These are phyloP conservation scores for Sisymbrium irio DNA, from an alignment of 345 rosid genomes.

Conservation along the genomic window DNA sequence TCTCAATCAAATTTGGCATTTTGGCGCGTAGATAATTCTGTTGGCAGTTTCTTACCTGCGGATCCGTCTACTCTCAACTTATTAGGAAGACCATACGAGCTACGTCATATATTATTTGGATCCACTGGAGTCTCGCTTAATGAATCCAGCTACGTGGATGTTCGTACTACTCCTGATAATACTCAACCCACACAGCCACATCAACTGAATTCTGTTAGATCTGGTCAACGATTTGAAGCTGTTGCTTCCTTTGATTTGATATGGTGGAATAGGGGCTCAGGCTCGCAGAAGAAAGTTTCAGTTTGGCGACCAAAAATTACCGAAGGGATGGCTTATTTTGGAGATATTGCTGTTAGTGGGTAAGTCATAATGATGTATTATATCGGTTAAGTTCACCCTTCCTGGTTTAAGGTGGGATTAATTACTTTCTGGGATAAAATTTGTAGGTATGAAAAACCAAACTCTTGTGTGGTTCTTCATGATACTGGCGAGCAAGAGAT, in stretches of 20 bases:
- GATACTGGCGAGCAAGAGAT: conserved; percentile 66
- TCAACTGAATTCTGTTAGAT: conserved; percentile 37
- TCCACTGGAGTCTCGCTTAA: conserved; percentile 44
- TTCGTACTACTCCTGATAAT: conserved; percentile 39
- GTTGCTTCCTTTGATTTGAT: conserved; percentile 78
- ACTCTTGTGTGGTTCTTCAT: conserved; percentile 74
- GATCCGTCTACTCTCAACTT: conserved; percentile 50
- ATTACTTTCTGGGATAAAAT: conserved; percentile 25
- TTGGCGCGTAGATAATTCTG: conserved; percentile 89
- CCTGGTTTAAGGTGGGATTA: background rate
- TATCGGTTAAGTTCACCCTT: background rate
- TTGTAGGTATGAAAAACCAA: conserved; percentile 84
- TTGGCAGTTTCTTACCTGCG: conserved; percentile 85
- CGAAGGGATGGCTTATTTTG: conserved; percentile 83
- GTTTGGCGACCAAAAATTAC: conserved; percentile 87
- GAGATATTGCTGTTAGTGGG: conserved; percentile 96
- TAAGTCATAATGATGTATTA: conserved; percentile 36
- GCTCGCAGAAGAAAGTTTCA: conserved; percentile 72
- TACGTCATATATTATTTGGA: conserved; percentile 65
- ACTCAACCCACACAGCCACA: conserved; percentile 34
- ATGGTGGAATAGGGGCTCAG: conserved; percentile 83
- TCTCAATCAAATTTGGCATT: conserved; percentile 61
- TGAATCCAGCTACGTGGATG: conserved; percentile 38
- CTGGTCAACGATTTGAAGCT: conserved; percentile 67
- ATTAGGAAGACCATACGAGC: conserved; percentile 68